Evolutionary conservation across 1,284 basidiomycete genomes (phyloP).

Genomic region (Takashimella tepidaria): DNA sequence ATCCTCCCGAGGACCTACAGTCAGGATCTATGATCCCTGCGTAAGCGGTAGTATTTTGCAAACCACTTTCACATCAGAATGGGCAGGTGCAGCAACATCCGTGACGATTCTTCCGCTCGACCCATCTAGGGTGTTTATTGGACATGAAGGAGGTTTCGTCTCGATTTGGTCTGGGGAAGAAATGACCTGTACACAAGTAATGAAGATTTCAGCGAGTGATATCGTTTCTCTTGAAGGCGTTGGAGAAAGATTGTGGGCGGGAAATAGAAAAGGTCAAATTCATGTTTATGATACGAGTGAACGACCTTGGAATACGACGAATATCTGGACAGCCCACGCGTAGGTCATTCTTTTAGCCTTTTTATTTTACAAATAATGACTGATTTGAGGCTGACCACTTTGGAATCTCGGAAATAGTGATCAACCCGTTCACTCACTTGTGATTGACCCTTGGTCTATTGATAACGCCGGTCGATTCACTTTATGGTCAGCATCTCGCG

Average conservation of each 20-base stretch:
- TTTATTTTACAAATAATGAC: neutral
- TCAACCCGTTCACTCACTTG: constrained; percentile 66
- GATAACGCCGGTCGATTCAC: constrained; percentile 55
- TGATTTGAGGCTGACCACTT: constrained; percentile 11
- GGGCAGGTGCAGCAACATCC: constrained; percentile 68
- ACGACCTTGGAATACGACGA: constrained; percentile 77
- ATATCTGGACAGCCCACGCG: constrained; percentile 81
- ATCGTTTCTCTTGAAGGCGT: constrained; percentile 75
- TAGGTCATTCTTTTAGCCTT: constrained; percentile 19
- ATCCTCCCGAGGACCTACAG: constrained; percentile 59
- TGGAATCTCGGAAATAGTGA: no score
- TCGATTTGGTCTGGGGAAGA: constrained; percentile 61
- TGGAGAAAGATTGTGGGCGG: constrained; percentile 75
- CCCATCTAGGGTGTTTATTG: constrained; percentile 70
- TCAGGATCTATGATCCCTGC: constrained; percentile 68
- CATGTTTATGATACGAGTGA: constrained; percentile 68
- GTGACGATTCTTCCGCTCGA: constrained; percentile 70
- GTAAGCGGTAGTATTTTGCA: constrained; percentile 39
- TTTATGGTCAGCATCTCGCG: constrained; percentile 72
- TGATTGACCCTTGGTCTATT: constrained; percentile 68
- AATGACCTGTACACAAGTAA: constrained; percentile 31
- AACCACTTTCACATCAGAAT: constrained; percentile 53
- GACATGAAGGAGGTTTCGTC: constrained; percentile 86
- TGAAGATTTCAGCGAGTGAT: constrained; percentile 74
- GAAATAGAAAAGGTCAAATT: constrained; percentile 73